Evolutionary conservation across 441 rosid species (phyloP).

Genomic region (Codiaeum variegatum): DNA sequence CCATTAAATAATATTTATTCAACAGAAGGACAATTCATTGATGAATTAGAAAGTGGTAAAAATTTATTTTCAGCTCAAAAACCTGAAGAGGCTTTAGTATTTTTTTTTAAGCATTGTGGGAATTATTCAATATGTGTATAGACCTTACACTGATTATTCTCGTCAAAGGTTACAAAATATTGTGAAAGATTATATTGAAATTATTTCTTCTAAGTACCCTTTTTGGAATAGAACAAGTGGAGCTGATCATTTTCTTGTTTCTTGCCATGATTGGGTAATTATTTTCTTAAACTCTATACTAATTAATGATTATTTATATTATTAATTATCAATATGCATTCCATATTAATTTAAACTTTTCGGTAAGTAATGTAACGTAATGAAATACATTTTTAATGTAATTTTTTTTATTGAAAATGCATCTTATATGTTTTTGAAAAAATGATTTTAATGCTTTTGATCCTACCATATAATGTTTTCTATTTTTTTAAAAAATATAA

Average conservation of each 20-base stretch:
- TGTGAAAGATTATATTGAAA: conserved; percentile 47
- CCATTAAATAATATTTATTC: conserved; percentile 65
- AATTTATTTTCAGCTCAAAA: conserved; percentile 42
- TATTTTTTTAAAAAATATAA: too few relatives aligned
- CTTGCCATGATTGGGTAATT: conserved; percentile 84
- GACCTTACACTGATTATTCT: conserved; percentile 44
- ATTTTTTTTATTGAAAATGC: too few relatives aligned
- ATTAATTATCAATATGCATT: too few relatives aligned
- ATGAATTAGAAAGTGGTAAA: conserved; percentile 42
- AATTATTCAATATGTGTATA: conserved; percentile 43
- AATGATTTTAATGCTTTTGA: not conserved
- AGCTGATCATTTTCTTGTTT: conserved; percentile 70
- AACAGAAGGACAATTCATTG: conserved; percentile 69
- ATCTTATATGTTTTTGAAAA: too few relatives aligned
- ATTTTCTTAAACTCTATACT: too few relatives aligned
- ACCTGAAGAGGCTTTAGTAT: conserved; percentile 54
- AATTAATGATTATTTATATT: too few relatives aligned
- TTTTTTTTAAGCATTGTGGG: conserved; percentile 51
- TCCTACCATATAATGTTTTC: too few relatives aligned
- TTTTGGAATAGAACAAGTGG: conserved; percentile 66
- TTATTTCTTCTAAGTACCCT: conserved; percentile 47
- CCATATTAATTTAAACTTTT: too few relatives aligned
- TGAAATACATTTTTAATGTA: too few relatives aligned
- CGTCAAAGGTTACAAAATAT: conserved; percentile 49
- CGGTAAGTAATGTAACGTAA: too few relatives aligned